Base-by-base conservation (phyloP, 257 asterid species). In the Jaltomata sinuosa region DNA sequence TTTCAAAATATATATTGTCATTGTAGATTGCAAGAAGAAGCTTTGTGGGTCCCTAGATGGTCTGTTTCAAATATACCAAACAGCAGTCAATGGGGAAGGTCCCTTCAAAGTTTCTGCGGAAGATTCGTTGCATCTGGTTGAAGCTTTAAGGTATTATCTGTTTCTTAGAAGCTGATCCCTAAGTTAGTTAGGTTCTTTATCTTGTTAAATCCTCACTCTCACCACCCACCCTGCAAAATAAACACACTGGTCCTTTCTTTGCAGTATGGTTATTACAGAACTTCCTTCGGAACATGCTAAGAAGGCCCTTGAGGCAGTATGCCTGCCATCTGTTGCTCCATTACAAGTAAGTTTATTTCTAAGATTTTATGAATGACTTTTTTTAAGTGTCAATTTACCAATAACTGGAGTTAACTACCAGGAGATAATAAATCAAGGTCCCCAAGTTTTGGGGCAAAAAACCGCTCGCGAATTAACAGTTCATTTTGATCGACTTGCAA, bases 281-380 rank as follows among this genome's bases (percentile, higher is more conserved):
- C 97, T 97, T 90, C 98, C 98, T 86, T 90, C 97, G 6, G 99
- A 95, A 78, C 91, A 95, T 89, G 99, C 99, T 85, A 94, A 94
- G 91, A 93, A 90, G 84, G 97, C 96, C 86, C 93, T 97, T 7
- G 98, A 94, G 88, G 97, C 94, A 83, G 88, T 95, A 86, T 97
- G 98, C 93, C 65, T 90, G 84, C 98, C 98, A 49, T 94, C 95
- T 80, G 93, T 93, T 34, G 49, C 91, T 89, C 95, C 98, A 57
- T 89, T 97, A 83, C 98, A 94, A 98, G 99, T 91, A 83, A 79
- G 90, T 86, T 79, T 84, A 83, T 84, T 65, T 84, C 86, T 84
- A 57, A 80, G 68, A 86, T 84, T 38, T 84, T 83, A 83, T 65
- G 61, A 57, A 83, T 36, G 79, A 7, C 81, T 81, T 32, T 81